Percentiles rank a stretch among this genome's conserved stretches.
Conservation (phyloP, 1,284 basidiomycete species). For the Mycena sp. region DNA sequence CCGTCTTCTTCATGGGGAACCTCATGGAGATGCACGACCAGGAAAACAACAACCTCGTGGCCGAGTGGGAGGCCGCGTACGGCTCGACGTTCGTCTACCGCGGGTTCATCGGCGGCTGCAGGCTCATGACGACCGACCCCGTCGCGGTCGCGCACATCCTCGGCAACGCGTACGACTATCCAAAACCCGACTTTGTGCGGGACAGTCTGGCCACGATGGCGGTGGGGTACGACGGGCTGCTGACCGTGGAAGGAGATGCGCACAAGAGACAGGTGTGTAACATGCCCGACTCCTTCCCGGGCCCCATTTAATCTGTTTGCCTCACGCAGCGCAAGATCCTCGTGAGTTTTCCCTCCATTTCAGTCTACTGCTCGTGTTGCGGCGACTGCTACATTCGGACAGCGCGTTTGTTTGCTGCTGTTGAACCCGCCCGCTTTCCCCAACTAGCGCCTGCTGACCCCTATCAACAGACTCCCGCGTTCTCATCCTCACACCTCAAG, state of each 20-base stretch:
- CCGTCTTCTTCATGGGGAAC: slow-evolving; percentile 65
- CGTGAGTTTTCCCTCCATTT: slow-evolving; percentile 38
- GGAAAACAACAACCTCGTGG: slow-evolving; percentile 62
- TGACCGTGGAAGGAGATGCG: slow-evolving; percentile 60
- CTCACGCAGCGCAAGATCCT: slow-evolving; percentile 51
- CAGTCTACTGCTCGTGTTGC: slow-evolving; percentile 1
- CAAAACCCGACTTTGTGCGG: slow-evolving; percentile 71
- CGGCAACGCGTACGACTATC: slow-evolving; percentile 66
- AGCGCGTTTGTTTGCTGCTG: too few species aligned
- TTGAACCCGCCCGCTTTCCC: slow-evolving; percentile 13
- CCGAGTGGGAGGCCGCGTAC: slow-evolving; percentile 56
- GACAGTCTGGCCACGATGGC: slow-evolving; percentile 65
- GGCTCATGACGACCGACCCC: slow-evolving; percentile 70
- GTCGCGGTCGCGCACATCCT: slow-evolving; percentile 70
- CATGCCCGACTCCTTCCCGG: neutral
- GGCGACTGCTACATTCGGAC: too few species aligned
- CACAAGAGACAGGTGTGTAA: slow-evolving; percentile 60
- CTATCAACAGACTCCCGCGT: slow-evolving; percentile 59
- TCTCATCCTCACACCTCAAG: slow-evolving; percentile 63
- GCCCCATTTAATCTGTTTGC: neutral
- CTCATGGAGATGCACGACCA: slow-evolving; percentile 64
- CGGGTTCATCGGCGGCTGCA: slow-evolving; percentile 61
- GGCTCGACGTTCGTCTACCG: slow-evolving; percentile 65
- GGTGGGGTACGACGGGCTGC: slow-evolving; percentile 55
- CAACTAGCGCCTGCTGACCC: slow-evolving; percentile 7